Evolutionary conservation across 1,284 basidiomycete species (phyloP).

Genomic region (Omphalotus olearius): DNA sequence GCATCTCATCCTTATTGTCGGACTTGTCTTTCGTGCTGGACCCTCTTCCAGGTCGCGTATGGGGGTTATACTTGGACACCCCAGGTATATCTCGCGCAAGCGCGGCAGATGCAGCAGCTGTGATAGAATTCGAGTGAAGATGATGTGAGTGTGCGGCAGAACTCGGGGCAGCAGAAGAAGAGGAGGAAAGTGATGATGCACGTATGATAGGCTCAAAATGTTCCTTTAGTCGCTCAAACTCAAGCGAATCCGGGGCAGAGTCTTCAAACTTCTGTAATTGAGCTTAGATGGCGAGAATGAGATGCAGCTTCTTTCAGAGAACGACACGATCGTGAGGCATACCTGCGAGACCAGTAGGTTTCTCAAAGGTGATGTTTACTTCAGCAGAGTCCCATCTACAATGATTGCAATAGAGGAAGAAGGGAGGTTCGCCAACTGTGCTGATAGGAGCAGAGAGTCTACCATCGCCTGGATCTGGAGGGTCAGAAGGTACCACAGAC

Average conservation of each 20-base stretch:
- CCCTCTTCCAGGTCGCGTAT: constrained; percentile 40
- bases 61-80: constrained; percentile 67
- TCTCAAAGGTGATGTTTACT: constrained; percentile 91
- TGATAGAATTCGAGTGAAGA: constrained; percentile 72
- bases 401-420: constrained; percentile 86
- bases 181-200: constrained; percentile 68
- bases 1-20: constrained; percentile 68
- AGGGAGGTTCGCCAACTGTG: constrained; percentile 78
- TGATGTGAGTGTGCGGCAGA: constrained; percentile 56
- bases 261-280: constrained; percentile 88
- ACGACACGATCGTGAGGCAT: constrained; percentile 19
- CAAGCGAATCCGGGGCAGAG: constrained; percentile 76
- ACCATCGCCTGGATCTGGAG: constrained; percentile 58
- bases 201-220: constrained; percentile 90
- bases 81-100: constrained; percentile 78
- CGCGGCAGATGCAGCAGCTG: constrained; percentile 81
- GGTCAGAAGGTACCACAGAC: constrained; percentile 84
- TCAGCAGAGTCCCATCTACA: constrained; percentile 95
- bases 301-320: constrained; percentile 3
- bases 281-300: constrained; percentile 39
- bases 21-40: constrained; percentile 51
- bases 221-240: constrained; percentile 90
- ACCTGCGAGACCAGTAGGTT: constrained; percentile 92
- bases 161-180: constrained; percentile 34
- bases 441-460: constrained; percentile 46